Evolutionary conservation across 228 moss, liverwort and hornwort genomes (phyloP).

Genomic region (Sphagnum fallax): DNA sequence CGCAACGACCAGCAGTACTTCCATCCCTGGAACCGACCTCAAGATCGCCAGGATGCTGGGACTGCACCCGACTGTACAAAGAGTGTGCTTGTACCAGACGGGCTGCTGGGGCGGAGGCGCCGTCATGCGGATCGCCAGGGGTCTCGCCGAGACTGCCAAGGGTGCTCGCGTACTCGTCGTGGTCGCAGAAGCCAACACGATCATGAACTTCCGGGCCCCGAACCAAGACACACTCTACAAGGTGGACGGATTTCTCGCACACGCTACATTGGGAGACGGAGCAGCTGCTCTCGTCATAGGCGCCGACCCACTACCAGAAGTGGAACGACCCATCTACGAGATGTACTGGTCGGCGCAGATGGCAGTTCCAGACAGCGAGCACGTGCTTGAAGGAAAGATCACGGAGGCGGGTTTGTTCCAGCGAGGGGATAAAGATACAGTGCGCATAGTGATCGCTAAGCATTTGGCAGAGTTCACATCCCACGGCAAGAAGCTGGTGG

Average conservation of each 20-base stretch:
- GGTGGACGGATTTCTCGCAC: constrained; percentile 27
- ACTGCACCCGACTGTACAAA: not conserved
- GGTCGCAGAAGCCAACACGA: constrained; percentile 24
- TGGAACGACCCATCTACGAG: constrained; percentile 32
- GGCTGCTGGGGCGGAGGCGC: constrained; percentile 39
- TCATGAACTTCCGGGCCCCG: constrained; percentile 44
- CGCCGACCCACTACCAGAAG: constrained; percentile 6
- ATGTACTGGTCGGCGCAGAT: constrained; percentile 25
- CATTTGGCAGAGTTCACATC: constrained; percentile 16
- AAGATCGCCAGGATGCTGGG: constrained; percentile 1
- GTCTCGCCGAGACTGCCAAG: constrained; percentile 23
- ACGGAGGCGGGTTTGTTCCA: constrained; percentile 22
- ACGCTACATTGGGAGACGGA: constrained; percentile 34
- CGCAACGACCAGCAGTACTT: not conserved
- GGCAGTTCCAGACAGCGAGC: not conserved
- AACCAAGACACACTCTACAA: constrained; percentile 13
- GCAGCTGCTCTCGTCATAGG: constrained; percentile 32
- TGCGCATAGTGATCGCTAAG: constrained; percentile 18
- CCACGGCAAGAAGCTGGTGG: constrained; percentile 17
- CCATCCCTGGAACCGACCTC: constrained; percentile 3
- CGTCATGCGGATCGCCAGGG: constrained; percentile 20
- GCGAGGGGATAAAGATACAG: constrained; percentile 5
- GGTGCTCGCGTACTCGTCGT: constrained; percentile 30
- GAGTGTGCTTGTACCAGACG: constrained; percentile 3
- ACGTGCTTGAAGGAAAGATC: constrained; percentile 6